Percentiles rank a stretch among this genome's conserved stretches.
Conservation (phyloP, 306 rosid species). For the Morella rubra region DNA sequence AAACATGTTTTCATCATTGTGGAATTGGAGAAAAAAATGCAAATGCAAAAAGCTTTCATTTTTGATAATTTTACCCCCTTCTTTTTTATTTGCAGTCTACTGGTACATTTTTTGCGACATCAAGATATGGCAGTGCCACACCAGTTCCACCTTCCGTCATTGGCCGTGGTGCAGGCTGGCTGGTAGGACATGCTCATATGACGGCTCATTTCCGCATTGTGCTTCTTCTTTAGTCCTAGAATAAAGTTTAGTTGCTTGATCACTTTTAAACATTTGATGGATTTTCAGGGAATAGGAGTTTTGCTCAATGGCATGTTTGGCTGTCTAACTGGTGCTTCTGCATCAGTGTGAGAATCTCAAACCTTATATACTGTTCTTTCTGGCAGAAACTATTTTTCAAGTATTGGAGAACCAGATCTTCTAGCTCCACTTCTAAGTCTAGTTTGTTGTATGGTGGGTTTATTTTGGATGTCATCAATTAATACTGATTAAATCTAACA, state of each 20-base stretch:
- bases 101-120: conserved; percentile 71
- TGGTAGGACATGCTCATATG: conserved; percentile 42
- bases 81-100: conserved; percentile 57
- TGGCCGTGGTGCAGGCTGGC: conserved; percentile 81
- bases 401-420: not conserved
- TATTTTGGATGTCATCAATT: not conserved
- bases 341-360: conserved; percentile 60
- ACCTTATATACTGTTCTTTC: not conserved
- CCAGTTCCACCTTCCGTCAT: conserved; percentile 83
- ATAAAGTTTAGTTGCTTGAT: not conserved
- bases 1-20: not conserved
- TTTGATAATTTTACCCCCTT: not conserved
- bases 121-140: conserved; percentile 81
- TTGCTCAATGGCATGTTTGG: conserved; percentile 74
- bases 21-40: not conserved
- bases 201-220: conserved; percentile 2
- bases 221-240: conserved; percentile 3
- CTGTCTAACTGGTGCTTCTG: conserved; percentile 62
- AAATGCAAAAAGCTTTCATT: not conserved
- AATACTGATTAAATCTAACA: not conserved
- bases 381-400: not conserved
- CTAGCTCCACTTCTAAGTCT: not conserved
- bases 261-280: conserved; percentile 2
- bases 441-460: not conserved
- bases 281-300: conserved; percentile 63